Evolutionary conservation across 2,329 filamentous ascomycete genomes (phyloP).

Genomic region (Aspergillus pseudotamarii): DNA sequence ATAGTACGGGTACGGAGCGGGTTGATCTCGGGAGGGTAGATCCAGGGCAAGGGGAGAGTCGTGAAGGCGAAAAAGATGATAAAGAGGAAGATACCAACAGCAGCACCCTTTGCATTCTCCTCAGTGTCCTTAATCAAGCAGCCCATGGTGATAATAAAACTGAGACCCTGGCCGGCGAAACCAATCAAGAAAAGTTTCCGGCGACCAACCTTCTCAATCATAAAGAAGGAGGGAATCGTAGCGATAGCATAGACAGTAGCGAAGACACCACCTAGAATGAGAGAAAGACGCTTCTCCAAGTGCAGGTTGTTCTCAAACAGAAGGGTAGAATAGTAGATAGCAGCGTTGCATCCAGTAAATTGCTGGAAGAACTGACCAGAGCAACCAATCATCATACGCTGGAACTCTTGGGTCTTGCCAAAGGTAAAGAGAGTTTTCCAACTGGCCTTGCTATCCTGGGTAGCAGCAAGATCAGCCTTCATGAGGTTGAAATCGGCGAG

Average conservation of each 20-base stretch:
- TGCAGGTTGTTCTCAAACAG: conserved; percentile 47
- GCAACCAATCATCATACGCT: conserved; percentile 33
- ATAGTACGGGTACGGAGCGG: conserved; percentile 57
- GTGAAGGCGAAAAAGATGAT: conserved; percentile 68
- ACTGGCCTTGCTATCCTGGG: conserved; percentile 33
- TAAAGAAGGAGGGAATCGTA: conserved; percentile 32
- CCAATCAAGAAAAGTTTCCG: conserved; percentile 38
- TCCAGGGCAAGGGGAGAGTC: conserved; percentile 64
- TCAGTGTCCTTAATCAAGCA: conserved; percentile 32
- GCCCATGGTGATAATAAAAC: conserved; percentile 37
- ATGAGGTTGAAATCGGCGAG: conserved; percentile 41
- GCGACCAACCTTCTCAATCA: conserved; percentile 44
- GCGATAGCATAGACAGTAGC: conserved; percentile 31
- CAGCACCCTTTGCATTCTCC: conserved; percentile 36
- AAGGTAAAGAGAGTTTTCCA: conserved; percentile 31
- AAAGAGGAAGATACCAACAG: conserved; percentile 67
- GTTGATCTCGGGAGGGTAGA: conserved; percentile 52
- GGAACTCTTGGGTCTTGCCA: conserved; percentile 36
- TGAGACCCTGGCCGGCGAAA: conserved; percentile 36
- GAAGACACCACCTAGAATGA: conserved; percentile 33
- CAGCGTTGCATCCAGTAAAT: conserved; percentile 49
- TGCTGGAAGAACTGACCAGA: conserved; percentile 45
- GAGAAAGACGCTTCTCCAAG: conserved; percentile 20
- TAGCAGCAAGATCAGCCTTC: conserved; percentile 48
- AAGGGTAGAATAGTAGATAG: conserved; percentile 49